Evolutionary conservation across 1,284 basidiomycete species (phyloP), one percentile per base, ranked within the genome.

Genomic region (Ceratobasidium sp.): DNA sequence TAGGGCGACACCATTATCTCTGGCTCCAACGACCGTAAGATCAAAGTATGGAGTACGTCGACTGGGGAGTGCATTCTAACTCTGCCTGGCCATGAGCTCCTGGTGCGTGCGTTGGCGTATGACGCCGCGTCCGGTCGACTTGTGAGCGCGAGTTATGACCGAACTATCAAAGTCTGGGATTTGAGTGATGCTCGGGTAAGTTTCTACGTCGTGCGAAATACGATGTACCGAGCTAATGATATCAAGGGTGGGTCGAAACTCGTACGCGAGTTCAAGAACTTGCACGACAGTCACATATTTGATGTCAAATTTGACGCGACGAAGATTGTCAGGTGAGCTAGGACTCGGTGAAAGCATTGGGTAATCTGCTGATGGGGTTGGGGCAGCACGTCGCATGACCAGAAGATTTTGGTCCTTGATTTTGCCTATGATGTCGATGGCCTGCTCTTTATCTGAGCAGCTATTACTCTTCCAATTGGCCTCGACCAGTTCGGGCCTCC

Each of bases 21-120:
- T 5, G 95, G 94, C 57, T 93, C 91, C n/a, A 96, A 92, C 79
- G 94, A 95, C 81, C 89, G 89, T 78, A 92, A 91, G 76, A 93
- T 95, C 82, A 93, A 93, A 79, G 82, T 95, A 10, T 94, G 92
- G 92, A 86, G 85, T 75, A 89, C 89, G 6, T 83, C 84, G 30
- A 91, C 90, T 0, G 92, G 92, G 5, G 87, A 90, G 76, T 93
- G 92, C 75, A 76, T 94, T 36, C 84, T 86, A 18, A 92, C 92
- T 1, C 85, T 96, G 26, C 84, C 85, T 0, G 94, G 93, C 0
- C 94, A 96, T 78, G 88, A 88, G 36, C 85, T 88, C 46, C 88
- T 96, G 45, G 94, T 97, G 12, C 87, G 95, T 52, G 89, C 93
- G 0, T 82, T 97, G 62, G 85, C 90, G 39, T 92, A 93, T 77